Conservation (phyloP, 2,329 filamentous ascomycete species). For the Colletotrichum zoysiae region DNA sequence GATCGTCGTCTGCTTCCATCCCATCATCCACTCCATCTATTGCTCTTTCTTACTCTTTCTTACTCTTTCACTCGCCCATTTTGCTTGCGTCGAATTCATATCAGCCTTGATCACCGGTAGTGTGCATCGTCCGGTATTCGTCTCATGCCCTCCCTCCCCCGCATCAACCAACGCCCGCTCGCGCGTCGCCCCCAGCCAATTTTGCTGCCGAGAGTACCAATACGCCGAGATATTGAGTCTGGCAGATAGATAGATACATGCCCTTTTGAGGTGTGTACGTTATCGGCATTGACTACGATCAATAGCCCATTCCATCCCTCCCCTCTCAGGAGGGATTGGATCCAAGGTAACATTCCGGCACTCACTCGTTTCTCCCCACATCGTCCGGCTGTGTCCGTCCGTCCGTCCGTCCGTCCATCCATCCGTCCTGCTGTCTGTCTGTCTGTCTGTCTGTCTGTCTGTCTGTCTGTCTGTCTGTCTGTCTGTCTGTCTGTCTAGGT, state of each 20-base stretch:
- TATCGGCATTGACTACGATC: not conserved
- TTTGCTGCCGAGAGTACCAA: not conserved
- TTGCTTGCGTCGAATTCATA: not conserved
- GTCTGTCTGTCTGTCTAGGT: not conserved
- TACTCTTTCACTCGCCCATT: not conserved
- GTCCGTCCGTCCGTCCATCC: not conserved
- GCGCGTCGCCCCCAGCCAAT: not conserved
- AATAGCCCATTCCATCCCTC: not conserved
- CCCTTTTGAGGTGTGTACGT: conserved; percentile 32
- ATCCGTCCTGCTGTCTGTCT: not conserved
- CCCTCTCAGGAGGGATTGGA: not conserved
- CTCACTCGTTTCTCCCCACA: not conserved
- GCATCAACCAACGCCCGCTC: conserved; percentile 24
- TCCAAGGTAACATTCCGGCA: conserved; percentile 20
- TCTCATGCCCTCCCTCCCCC: not conserved
- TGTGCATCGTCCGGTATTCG: not conserved
- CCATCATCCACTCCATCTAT: not conserved
- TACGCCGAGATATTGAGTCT: not conserved
- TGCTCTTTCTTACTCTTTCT: too few relatives aligned
- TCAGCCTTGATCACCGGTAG: conserved; percentile 27
- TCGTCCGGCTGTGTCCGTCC: conserved; percentile 3
- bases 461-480: too few relatives aligned
- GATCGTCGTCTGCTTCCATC: too few relatives aligned
- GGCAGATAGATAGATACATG: not conserved
- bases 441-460: too few relatives aligned